Base-by-base conservation (phyloP, 257 asterid species). In the Rhazya stricta region DNA sequence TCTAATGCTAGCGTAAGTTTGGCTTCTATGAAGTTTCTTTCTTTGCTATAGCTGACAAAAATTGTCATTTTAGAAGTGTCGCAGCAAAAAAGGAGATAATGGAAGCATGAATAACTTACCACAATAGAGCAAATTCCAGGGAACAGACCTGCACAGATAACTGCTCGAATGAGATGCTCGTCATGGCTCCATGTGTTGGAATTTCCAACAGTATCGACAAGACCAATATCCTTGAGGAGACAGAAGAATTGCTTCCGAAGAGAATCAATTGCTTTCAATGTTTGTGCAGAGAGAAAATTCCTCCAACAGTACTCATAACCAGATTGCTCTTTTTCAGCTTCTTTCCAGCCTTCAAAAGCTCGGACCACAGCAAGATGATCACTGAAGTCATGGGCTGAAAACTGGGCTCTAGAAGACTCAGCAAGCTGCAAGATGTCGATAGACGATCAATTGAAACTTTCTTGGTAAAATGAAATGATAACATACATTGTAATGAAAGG, bases 61-160 rank as follows among this genome's bases (percentile, higher is more conserved):
- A n/a, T n/a, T n/a, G n/a, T n/a, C n/a, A n/a, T n/a, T n/a, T n/a
- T n/a, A n/a, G n/a, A n/a, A n/a, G 68, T 37, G 3, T 19, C 2
- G 32, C 30, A 23, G 46, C 46, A 13, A 61, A 15, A 37, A 63
- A 41, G 36, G 67, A 77, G 32, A 18, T 37, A 77, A 21, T 60
- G 10, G 23, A 25, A 67, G 57, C 30, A 71, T 27, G 76, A 54
- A 77, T 5, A 70, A 85, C 95, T 86, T 85, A 93, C 98, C 89
- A 93, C 89, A 77, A 93, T 96, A 76, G 97, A 93, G 89, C 96
- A 91, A 83, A 93, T 85, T 77, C 97, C 96, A 75, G 98, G 98
- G 88, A 88, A 93, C 48, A 93, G 89, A 78, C 98, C 98, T 0
- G 96, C 97, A 46, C 97, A 93, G 82, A 91, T 74, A 78, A 93